Percentiles rank a stretch among this genome's conserved stretches.
Conservation (phyloP, 805 yeast genomes). For the Zygotorulaspora chibaensis region DNA sequence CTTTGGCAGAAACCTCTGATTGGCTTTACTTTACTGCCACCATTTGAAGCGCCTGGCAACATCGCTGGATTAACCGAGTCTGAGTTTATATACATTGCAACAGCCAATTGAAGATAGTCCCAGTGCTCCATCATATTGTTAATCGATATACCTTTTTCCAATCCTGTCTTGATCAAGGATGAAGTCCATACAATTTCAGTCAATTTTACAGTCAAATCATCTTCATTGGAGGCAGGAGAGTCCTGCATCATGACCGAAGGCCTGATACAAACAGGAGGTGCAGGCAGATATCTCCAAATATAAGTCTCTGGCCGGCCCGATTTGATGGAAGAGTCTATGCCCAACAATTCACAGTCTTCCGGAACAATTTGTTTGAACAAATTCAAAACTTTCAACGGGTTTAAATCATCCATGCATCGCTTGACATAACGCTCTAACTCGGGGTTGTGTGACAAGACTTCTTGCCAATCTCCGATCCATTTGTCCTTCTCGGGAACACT, state of each 20-base stretch:
- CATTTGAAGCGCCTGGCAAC: slow-evolving; percentile 58
- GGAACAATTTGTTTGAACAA: slow-evolving; percentile 83
- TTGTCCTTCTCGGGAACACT: slow-evolving; percentile 74
- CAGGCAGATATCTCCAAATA: slow-evolving; percentile 95
- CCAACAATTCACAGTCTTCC: slow-evolving; percentile 86
- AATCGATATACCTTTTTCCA: slow-evolving; percentile 90
- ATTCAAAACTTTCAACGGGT: slow-evolving; percentile 84
- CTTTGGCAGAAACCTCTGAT: slow-evolving; percentile 97
- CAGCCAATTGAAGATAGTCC: slow-evolving; percentile 93
- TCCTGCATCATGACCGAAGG: slow-evolving; percentile 95
- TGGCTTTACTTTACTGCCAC: slow-evolving; percentile 57
- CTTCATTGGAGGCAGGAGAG: slow-evolving; percentile 87
- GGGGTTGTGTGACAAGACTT: slow-evolving; percentile 69
- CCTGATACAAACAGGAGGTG: slow-evolving; percentile 98
- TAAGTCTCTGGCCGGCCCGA: slow-evolving; percentile 96
- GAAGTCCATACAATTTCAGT: slow-evolving; percentile 97
- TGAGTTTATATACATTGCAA: slow-evolving; percentile 95
- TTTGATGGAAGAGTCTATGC: slow-evolving; percentile 71
- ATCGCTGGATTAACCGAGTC: slow-evolving; percentile 84
- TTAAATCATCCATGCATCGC: slow-evolving; percentile 87
- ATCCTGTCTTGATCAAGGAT: slow-evolving; percentile 89
- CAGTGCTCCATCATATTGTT: slow-evolving; percentile 97
- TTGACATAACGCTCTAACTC: slow-evolving; percentile 84
- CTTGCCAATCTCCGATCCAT: slow-evolving; percentile 85
- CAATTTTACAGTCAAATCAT: slow-evolving; percentile 90